Conservation (phyloP, 139 green algal genomes). For the Edaphochlamys debaryana region DNA sequence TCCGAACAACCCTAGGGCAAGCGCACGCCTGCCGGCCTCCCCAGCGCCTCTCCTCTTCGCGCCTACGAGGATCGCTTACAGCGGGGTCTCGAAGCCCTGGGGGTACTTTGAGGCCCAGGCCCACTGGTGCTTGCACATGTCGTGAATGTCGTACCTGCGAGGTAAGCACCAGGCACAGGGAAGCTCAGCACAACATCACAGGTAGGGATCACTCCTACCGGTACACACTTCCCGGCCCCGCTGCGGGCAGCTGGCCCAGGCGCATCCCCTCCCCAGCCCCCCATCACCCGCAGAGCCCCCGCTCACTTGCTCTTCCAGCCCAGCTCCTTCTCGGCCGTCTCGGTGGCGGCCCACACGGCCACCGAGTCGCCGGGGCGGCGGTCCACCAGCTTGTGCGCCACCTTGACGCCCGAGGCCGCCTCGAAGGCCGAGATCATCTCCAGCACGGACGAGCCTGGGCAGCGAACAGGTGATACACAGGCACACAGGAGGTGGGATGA, state of each 20-base stretch:
- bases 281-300: too few relatives aligned
- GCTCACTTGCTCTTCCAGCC: constrained; percentile 81
- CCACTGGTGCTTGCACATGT: constrained; percentile 97
- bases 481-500: too few relatives aligned
- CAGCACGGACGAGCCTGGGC: constrained; percentile 84
- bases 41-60: too few relatives aligned
- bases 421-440: constrained; percentile 97
- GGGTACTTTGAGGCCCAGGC: constrained; percentile 91
- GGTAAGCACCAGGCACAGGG: too few relatives aligned
- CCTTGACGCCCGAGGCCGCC: constrained; percentile 84
- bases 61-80: neutral
- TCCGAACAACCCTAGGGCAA: too few relatives aligned
- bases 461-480: too few relatives aligned
- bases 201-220: too few relatives aligned
- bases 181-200: too few relatives aligned
- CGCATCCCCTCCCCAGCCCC: too few relatives aligned
- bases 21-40: too few relatives aligned
- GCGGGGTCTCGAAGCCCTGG: constrained; percentile 83
- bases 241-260: too few relatives aligned
- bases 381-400: constrained; percentile 58
- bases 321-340: constrained; percentile 88
- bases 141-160: constrained; percentile 81
- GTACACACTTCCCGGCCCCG: too few relatives aligned
- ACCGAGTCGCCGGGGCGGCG: constrained; percentile 84
- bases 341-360: constrained; percentile 91